These are phyloP conservation scores for Phytopythium delawarense DNA, from an alignment of 352 stramenopile species.

Conservation along the genomic window DNA sequence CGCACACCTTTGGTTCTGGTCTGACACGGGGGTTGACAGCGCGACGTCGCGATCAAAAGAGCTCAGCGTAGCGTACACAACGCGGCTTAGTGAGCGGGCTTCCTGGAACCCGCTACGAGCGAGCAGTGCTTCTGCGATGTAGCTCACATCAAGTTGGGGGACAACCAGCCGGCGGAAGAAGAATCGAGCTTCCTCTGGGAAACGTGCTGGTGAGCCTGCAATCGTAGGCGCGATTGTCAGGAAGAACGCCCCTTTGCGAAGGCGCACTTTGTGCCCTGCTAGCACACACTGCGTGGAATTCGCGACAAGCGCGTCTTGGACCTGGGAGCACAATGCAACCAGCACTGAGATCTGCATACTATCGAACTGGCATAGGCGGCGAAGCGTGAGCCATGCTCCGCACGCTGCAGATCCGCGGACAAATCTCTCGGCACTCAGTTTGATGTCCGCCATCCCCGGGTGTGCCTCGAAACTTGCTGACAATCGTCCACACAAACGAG, in stretches of 20 bases:
- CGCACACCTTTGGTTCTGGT: not conserved
- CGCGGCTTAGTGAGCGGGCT: conserved; percentile 20
- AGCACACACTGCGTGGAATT: conserved; percentile 39
- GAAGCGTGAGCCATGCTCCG: conserved; percentile 54
- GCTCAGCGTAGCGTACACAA: conserved; percentile 26
- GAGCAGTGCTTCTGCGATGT: conserved; percentile 42
- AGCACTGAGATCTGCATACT: conserved; percentile 17
- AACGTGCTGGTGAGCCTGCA: conserved; percentile 4
- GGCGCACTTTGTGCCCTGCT: conserved; percentile 30
- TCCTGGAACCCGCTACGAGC: conserved; percentile 31
- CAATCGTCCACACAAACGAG: conserved; percentile 46
- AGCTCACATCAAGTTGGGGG: conserved; percentile 28
- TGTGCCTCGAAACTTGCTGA: conserved; percentile 12
- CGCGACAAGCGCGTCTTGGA: conserved; percentile 31
- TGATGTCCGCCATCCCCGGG: not conserved
- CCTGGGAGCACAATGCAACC: conserved; percentile 37
- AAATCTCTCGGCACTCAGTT: not conserved
- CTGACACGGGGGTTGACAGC: not conserved
- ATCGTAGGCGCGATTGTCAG: not conserved
- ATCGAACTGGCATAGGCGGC: conserved; percentile 29
- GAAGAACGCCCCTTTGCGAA: conserved; percentile 50
- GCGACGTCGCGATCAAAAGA: conserved; percentile 1
- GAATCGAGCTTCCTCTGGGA: conserved; percentile 21
- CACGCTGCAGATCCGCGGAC: conserved; percentile 27
- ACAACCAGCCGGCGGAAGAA: conserved; percentile 43